phyloP scores from a whole-genome alignment of 148 eudicot genomes.

The Simmondsia chinensis region DNA sequence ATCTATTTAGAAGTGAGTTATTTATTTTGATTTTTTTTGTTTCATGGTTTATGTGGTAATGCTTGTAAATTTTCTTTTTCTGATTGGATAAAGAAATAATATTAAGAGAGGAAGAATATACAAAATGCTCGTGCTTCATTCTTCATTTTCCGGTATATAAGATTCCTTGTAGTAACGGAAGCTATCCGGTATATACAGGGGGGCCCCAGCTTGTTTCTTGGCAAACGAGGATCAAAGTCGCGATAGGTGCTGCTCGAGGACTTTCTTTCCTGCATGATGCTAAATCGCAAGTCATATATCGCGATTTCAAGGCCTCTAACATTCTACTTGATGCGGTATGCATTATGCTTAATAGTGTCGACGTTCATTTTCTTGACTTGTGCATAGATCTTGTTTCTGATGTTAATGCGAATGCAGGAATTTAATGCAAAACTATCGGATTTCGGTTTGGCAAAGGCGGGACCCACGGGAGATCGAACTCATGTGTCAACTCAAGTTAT shows the following conservation, averaged over 20 bases:
- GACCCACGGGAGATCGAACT: slow-evolving; percentile 70
- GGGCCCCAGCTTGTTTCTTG: slow-evolving; percentile 74
- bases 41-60: too few species aligned
- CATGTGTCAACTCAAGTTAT: slow-evolving; percentile 78
- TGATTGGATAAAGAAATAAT: too few species aligned
- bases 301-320: slow-evolving; percentile 67
- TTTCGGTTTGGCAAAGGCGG: slow-evolving; percentile 73
- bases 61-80: too few species aligned
- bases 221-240: slow-evolving; percentile 74
- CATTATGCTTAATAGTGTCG: background rate
- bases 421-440: slow-evolving; percentile 65
- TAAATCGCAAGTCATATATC: slow-evolving; percentile 56
- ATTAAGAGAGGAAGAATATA: too few species aligned
- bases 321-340: slow-evolving; percentile 56
- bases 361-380: background rate
- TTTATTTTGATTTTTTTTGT: too few species aligned
- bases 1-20: slow-evolving; percentile 67
- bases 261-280: slow-evolving; percentile 66
- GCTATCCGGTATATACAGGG: too few species aligned
- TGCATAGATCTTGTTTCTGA: background rate
- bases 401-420: slow-evolving; percentile 28
- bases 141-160: too few species aligned
- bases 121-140: too few species aligned
- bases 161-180: too few species aligned
- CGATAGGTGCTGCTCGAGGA: slow-evolving; percentile 75